Evolutionary conservation across 75 land plant species (phyloP).

Genomic region (Selaginella tamariscina): DNA sequence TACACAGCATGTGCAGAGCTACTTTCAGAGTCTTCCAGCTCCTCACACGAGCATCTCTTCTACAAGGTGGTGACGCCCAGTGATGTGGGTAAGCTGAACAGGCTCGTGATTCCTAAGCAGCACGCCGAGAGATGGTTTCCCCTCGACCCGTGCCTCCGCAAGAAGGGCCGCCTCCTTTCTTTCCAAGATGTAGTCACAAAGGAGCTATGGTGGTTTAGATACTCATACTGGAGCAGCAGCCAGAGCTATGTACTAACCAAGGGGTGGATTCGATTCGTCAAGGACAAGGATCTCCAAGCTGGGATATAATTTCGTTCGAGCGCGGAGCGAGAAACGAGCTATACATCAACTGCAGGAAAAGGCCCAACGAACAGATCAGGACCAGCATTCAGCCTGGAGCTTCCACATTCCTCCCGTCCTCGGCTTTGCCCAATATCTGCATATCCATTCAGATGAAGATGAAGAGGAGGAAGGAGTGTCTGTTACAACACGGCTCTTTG

Average conservation of each 20-base stretch:
- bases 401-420: background rate
- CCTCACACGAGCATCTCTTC: slow-evolving; percentile 30
- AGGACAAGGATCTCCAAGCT: slow-evolving; percentile 28
- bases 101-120: slow-evolving; percentile 31
- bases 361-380: slow-evolving; percentile 10
- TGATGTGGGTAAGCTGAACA: slow-evolving; percentile 33
- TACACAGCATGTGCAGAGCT: too few species aligned
- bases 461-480: background rate
- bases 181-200: slow-evolving; percentile 22
- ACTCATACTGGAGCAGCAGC: slow-evolving; percentile 37
- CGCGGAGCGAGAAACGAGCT: slow-evolving; percentile 16
- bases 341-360: slow-evolving; percentile 22
- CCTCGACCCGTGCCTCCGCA: slow-evolving; percentile 18
- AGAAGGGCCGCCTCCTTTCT: slow-evolving; percentile 27
- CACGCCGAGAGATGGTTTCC: slow-evolving; percentile 36
- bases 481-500: background rate
- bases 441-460: background rate
- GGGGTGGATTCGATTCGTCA: slow-evolving; percentile 32
- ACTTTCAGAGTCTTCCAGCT: too few species aligned
- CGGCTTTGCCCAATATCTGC: too few species aligned
- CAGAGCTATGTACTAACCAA: slow-evolving; percentile 36
- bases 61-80: slow-evolving; percentile 34
- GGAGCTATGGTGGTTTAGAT: slow-evolving; percentile 28
- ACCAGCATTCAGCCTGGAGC: background rate
- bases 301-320: slow-evolving; percentile 30